Conservation (phyloP, 345 rosid species). For the Pugionium cornutum region DNA sequence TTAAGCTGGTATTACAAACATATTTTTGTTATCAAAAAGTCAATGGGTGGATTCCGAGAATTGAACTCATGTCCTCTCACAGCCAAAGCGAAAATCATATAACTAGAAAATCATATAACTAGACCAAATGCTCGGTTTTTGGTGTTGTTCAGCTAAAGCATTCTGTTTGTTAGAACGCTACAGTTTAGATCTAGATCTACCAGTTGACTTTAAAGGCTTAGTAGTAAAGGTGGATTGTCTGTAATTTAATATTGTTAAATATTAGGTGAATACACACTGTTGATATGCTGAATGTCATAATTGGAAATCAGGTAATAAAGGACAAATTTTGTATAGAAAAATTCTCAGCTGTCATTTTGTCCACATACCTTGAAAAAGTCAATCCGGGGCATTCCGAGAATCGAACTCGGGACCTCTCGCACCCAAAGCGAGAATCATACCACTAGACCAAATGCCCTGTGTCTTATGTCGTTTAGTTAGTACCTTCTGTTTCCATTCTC, state of each 20-base stretch:
- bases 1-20: background rate
- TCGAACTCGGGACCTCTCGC: slow-evolving; percentile 69
- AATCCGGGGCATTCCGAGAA: slow-evolving; percentile 38
- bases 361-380: background rate
- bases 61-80: slow-evolving; percentile 70
- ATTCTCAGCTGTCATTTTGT: no score
- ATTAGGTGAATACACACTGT: background rate
- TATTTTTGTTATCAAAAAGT: slow-evolving; percentile 29
- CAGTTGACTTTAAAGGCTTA: slow-evolving; percentile 6
- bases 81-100: slow-evolving; percentile 84
- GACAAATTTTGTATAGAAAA: background rate
- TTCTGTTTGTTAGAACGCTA: background rate
- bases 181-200: background rate
- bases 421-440: slow-evolving; percentile 46
- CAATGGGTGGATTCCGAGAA: slow-evolving; percentile 37
- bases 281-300: background rate
- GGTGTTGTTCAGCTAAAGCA: background rate
- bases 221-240: background rate
- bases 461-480: background rate
- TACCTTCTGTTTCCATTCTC: no score
- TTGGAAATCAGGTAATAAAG: slow-evolving; percentile 10
- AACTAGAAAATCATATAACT: slow-evolving; percentile 43
- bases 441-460: slow-evolving; percentile 41
- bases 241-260: slow-evolving; percentile 4
- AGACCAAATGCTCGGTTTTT: slow-evolving; percentile 58